Conservation (phyloP, 1,284 basidiomycete species). For the Trichosporon sp. region DNA sequence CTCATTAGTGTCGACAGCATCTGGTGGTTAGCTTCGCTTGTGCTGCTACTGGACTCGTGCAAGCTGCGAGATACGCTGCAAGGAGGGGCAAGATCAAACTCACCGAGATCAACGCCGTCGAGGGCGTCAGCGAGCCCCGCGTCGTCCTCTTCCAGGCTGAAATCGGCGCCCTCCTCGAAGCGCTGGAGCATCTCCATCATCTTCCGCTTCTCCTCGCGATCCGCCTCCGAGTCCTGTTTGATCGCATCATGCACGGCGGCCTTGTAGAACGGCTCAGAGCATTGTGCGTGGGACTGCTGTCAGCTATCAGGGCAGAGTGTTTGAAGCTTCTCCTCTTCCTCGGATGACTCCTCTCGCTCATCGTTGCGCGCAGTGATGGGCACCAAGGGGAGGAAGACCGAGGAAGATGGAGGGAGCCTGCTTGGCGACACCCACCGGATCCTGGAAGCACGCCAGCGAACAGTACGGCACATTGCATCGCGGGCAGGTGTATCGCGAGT, state of each 20-base stretch:
- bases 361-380: no score
- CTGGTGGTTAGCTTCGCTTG: slow-evolving; percentile 30
- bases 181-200: slow-evolving; percentile 48
- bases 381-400: no score
- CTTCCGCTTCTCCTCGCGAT: slow-evolving; percentile 38
- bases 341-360: no score
- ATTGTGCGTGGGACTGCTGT: slow-evolving; percentile 43
- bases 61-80: no score
- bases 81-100: no score
- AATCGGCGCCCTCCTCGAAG: slow-evolving; percentile 41
- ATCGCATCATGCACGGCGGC: slow-evolving; percentile 39
- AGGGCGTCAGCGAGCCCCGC: slow-evolving; percentile 31
- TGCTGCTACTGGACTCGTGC: no score
- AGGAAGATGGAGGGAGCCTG: no score
- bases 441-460: slow-evolving; percentile 45
- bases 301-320: not conserved
- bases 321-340: not conserved
- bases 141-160: slow-evolving; percentile 30
- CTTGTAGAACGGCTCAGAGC: slow-evolving; percentile 49
- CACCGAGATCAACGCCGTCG: slow-evolving; percentile 41
- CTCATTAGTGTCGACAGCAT: slow-evolving; percentile 43
- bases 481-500: slow-evolving; percentile 48
- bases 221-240: slow-evolving; percentile 32
- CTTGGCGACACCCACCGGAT: slow-evolving; percentile 29
- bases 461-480: slow-evolving; percentile 49